Percentiles rank a stretch among this genome's conserved stretches.
Evolutionary conservation across 495 filamentous ascomycete species (phyloP).

Genomic region (Podospora conica): DNA sequence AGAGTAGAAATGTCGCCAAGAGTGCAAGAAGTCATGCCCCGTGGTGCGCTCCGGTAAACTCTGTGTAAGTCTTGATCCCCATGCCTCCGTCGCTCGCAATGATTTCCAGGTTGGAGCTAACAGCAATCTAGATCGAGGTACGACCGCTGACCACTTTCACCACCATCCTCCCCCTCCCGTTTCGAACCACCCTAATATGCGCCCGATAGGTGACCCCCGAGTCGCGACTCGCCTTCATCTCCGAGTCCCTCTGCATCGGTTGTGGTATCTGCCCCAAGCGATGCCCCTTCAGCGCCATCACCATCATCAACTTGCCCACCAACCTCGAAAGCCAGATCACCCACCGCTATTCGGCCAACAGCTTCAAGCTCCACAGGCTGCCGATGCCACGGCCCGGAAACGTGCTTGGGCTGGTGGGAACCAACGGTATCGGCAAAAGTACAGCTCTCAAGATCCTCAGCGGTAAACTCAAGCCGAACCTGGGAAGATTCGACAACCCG

Average conservation of each 20-base stretch:
- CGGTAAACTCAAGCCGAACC: conserved; percentile 95
- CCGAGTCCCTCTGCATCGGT: conserved; percentile 68
- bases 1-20: conserved; percentile 59
- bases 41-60: conserved; percentile 94
- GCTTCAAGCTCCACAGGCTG: conserved; percentile 96
- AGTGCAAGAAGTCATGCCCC: conserved; percentile 99
- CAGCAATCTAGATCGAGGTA: conserved; percentile 19
- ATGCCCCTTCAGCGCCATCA: conserved; percentile 97
- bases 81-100: not conserved
- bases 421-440: conserved; percentile 99
- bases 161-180: not conserved
- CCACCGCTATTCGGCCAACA: conserved; percentile 97
- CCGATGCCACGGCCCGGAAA: conserved; percentile 93
- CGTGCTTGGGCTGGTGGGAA: conserved; percentile 94
- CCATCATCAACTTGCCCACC: conserved; percentile 98
- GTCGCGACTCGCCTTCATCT: conserved; percentile 97
- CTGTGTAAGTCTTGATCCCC: conserved; percentile 43
- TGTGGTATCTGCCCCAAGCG: conserved; percentile 99
- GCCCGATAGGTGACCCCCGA: conserved; percentile 78
- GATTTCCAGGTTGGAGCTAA: conserved; percentile 3
- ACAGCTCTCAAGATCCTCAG: conserved; percentile 96
- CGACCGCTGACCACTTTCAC: not conserved
- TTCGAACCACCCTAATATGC: conserved; percentile 3
- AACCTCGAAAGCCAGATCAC: conserved; percentile 97
- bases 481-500: conserved; percentile 90